Base-by-base conservation (phyloP, 2,329 filamentous ascomycete species). In the Fusarium miscanthi region DNA sequence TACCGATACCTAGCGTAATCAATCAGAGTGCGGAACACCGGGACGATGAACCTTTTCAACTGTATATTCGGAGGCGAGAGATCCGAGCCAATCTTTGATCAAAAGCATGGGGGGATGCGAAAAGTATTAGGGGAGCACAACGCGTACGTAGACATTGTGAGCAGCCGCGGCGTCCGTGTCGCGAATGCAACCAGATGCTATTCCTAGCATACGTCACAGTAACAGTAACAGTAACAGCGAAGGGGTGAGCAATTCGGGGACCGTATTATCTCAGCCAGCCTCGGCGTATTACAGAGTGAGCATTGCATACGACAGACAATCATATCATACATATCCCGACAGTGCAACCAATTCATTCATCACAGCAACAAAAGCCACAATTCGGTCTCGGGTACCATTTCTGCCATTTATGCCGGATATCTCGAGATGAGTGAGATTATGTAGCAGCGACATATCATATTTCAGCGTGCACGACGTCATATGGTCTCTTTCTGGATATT, bases 171-270 rank as follows among this genome's bases (percentile, higher is more conserved):
- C 38, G 42, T 60, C 69, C 62, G 70, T 63, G 52, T 58, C 43
- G 53, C 63, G 59, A 59, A 54, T 60, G 43, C 40, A 48, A 64
- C 60, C 35, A 63, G 70, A 58, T 71, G 51, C 70, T 73, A 74
- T 73, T 73, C 59, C 63, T 73, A 59, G 71, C 42, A 41, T 35
- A 25, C 40, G 63, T 59, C 49, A 51, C 33, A 10, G 38, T 62
- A 37, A 51, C 33, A 10, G 38, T 62, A 37, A 59, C 33, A 9
- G 33, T 42, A 56, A 33, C 25, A 41, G 27, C 37, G 49, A 48
- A 43, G 61, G 27, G n/a, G 31, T 21, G 33, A 40, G 33, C 19
- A 37, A 57, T 40, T 35, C 25, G 42, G 40, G 31, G 27, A 40
- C 25, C 42, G 45, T 53, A 48, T 67, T 59, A 59, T 38, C 45